phyloP scores from a whole-genome alignment of 2,329 filamentous ascomycete species.

The Rhynchosporium agropyri region DNA sequence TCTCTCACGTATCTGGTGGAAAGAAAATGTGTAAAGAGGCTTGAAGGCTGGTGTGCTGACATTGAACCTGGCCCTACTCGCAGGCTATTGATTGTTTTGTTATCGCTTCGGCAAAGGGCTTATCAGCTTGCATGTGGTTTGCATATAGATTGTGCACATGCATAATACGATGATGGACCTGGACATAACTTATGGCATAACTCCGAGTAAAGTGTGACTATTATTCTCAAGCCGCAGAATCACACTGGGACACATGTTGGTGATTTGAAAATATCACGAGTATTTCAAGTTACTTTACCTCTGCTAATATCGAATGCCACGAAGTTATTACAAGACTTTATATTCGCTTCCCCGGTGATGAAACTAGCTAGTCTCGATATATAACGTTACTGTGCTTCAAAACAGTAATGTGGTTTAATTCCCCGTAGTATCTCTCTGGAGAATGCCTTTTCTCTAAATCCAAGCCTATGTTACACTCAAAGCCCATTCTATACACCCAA shows the following conservation, averaged over 20 bases:
- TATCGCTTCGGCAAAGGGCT: slow-evolving; percentile 2
- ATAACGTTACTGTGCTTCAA: not conserved
- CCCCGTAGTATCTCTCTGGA: slow-evolving; percentile 7
- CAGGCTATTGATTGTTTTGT: slow-evolving; percentile 7
- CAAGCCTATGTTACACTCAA: slow-evolving; percentile 27
- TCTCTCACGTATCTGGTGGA: not conserved
- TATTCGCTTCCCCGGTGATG: no score
- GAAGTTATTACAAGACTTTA: no score
- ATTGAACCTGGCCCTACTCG: slow-evolving; percentile 13
- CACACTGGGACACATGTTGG: no score
- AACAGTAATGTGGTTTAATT: not conserved
- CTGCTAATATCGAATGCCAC: no score
- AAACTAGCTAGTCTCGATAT: no score
- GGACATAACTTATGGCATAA: no score
- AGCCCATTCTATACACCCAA: slow-evolving; percentile 32
- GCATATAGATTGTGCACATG: slow-evolving; percentile 9
- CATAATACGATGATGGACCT: not conserved
- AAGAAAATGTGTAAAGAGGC: not conserved
- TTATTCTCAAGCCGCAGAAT: no score
- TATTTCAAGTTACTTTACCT: no score
- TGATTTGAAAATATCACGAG: no score
- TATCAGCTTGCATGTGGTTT: not conserved
- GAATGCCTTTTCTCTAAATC: slow-evolving; percentile 18
- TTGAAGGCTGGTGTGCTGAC: slow-evolving; percentile 24
- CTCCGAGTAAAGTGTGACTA: no score